Evolutionary conservation across 1,284 basidiomycete genomes (phyloP).

Genomic region (Trametes polyzona): DNA sequence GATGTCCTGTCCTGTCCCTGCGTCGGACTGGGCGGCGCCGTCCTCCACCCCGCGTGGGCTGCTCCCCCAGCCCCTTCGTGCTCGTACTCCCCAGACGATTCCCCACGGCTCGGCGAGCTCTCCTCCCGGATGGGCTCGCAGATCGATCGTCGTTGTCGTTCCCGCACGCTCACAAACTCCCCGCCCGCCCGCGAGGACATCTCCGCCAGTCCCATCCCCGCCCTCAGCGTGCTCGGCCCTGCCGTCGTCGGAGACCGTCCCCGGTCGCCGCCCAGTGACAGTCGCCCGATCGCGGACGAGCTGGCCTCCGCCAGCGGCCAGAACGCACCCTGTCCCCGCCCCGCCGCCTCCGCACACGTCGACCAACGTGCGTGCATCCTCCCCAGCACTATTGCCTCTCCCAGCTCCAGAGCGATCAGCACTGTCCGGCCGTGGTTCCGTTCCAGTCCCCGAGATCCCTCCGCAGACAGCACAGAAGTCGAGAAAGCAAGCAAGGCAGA

Average conservation of each 20-base stretch:
- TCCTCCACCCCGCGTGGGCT: background rate
- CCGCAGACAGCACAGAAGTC: conserved; percentile 15
- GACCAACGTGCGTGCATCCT: conserved; percentile 40
- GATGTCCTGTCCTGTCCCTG: conserved; percentile 10
- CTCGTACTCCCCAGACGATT: conserved; percentile 7
- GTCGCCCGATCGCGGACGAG: conserved; percentile 31
- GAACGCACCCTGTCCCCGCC: conserved; percentile 11
- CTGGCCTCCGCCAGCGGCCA: conserved; percentile 16
- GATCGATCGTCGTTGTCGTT: conserved; percentile 39
- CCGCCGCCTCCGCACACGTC: conserved; percentile 26
- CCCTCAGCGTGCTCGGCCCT: background rate
- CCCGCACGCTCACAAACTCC: background rate
- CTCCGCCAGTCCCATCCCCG: background rate
- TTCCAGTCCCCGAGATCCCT: conserved; percentile 20
- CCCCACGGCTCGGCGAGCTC: conserved; percentile 27
- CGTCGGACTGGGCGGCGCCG: conserved; percentile 17
- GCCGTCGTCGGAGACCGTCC: background rate
- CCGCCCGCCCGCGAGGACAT: background rate
- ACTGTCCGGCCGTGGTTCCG: conserved; percentile 6
- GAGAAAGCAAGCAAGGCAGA: background rate
- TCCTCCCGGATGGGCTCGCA: conserved; percentile 58
- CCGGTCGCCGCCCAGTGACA: conserved; percentile 24
- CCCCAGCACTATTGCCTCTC: background rate
- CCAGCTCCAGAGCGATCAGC: conserved; percentile 15
- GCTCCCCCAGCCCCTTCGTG: background rate